Conservation (phyloP, 169 alveolate genomes). For the Babesia caballi region DNA sequence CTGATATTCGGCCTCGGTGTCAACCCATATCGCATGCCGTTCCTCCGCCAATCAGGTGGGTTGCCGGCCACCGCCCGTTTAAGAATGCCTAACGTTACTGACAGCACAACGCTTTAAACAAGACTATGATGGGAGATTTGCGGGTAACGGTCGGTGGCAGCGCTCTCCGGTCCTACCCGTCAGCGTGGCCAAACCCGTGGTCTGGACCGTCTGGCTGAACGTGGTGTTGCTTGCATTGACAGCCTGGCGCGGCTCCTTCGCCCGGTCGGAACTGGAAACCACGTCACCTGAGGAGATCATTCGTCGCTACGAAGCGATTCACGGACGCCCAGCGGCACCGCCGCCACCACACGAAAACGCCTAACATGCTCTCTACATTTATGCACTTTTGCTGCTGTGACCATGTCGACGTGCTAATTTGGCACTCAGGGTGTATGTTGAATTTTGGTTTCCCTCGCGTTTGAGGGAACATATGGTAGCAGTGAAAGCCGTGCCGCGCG, state of each 20-base stretch:
- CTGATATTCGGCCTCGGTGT: constrained; percentile 2
- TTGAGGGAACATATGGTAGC: too few species aligned
- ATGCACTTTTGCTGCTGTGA: too few species aligned
- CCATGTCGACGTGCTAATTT: too few species aligned
- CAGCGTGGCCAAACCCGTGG: constrained; percentile 36
- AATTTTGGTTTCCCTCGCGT: too few species aligned
- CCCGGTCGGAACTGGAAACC: not conserved
- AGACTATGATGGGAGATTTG: too few species aligned
- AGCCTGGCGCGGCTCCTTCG: not conserved
- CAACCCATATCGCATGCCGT: not conserved
- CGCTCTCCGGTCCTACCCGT: constrained; percentile 9
- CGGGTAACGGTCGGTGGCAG: too few species aligned
- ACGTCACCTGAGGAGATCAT: constrained; percentile 24
- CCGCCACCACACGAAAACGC: not conserved
- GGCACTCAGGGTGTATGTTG: too few species aligned
- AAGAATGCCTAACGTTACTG: not conserved
- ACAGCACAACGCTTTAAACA: too few species aligned
- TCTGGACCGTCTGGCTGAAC: constrained; percentile 2
- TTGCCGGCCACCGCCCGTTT: too few species aligned
- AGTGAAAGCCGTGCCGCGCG: too few species aligned
- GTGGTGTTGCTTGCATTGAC: not conserved
- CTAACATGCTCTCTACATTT: not conserved
- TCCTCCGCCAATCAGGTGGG: constrained; percentile 13
- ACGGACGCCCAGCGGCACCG: constrained; percentile 4
- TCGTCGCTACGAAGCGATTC: constrained; percentile 3